A percentile compares a stretch with the other conserved stretches of the same genome.
Conservation (phyloP, 495 filamentous ascomycete species). For the Clavariopsis aquatica region DNA sequence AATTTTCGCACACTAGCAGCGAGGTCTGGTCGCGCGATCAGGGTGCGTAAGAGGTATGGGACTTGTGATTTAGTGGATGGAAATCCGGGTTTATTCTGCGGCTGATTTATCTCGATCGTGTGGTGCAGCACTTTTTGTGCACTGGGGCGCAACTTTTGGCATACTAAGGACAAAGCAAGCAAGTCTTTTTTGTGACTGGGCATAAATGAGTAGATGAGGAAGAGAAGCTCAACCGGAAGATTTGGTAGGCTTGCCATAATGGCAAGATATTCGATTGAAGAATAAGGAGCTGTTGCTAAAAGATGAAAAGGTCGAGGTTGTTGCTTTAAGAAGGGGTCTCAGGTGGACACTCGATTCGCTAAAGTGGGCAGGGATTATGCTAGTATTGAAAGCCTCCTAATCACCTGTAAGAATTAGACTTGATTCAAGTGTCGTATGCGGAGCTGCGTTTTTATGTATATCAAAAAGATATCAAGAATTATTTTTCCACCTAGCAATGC, state of each 20-base stretch:
- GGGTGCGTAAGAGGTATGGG: not conserved
- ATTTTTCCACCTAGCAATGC: too few relatives aligned
- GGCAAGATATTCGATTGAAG: not conserved
- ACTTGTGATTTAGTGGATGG: not conserved
- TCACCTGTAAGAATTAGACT: too few relatives aligned
- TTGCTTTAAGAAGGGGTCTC: too few relatives aligned
- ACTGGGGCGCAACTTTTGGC: not conserved
- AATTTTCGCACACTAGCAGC: not conserved
- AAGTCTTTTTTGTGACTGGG: not conserved
- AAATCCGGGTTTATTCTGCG: not conserved
- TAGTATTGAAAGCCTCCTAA: too few relatives aligned
- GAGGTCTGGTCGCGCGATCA: not conserved
- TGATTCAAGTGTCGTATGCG: too few relatives aligned
- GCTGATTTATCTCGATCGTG: not conserved
- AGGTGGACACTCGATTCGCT: too few relatives aligned
- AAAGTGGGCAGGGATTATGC: too few relatives aligned
- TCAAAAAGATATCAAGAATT: too few relatives aligned
- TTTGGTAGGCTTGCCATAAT: not conserved
- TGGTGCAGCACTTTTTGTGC: not conserved
- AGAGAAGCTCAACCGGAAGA: not conserved
- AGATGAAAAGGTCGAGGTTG: not conserved
- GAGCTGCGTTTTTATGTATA: too few relatives aligned
- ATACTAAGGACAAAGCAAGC: not conserved
- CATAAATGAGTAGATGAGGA: not conserved
- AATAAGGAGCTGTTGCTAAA: not conserved